phyloP scores from a whole-genome alignment of 2,329 filamentous ascomycete genomes.

The Venturia effusa region DNA sequence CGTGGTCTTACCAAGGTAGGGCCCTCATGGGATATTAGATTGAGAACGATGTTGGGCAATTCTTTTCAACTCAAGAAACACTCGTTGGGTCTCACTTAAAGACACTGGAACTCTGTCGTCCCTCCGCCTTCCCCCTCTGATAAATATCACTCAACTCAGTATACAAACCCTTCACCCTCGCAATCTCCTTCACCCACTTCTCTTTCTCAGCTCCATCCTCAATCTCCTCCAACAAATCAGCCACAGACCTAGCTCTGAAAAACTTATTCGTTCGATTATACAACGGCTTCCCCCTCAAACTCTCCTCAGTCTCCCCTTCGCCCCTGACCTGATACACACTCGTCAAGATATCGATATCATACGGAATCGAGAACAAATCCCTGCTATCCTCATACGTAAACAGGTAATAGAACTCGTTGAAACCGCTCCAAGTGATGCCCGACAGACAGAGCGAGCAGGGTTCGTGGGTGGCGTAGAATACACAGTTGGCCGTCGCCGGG shows the following conservation, averaged over 20 bases:
- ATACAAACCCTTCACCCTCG: constrained; percentile 40
- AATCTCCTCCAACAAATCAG: constrained; percentile 22
- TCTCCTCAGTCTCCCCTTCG: constrained; percentile 15
- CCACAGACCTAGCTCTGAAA: constrained; percentile 26
- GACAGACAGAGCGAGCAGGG: constrained; percentile 48
- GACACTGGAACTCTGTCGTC: constrained; percentile 8
- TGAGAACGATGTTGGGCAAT: no score
- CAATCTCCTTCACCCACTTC: constrained; percentile 31
- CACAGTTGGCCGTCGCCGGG: constrained; percentile 36
- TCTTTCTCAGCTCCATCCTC: constrained; percentile 24
- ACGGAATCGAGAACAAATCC: constrained; percentile 44
- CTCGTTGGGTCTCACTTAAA: neutral
- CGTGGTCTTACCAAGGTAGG: no score
- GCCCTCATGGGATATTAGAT: no score
- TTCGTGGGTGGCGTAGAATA: constrained; percentile 50
- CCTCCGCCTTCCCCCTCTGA: constrained; percentile 8
- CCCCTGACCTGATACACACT: constrained; percentile 42
- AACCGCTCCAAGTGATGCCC: constrained; percentile 48
- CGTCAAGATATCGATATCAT: constrained; percentile 48
- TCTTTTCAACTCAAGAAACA: no score
- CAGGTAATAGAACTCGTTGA: constrained; percentile 46
- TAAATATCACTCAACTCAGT: constrained; percentile 13
- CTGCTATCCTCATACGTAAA: constrained; percentile 50
- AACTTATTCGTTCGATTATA: constrained; percentile 49
- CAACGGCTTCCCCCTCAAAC: constrained; percentile 29